Evolutionary conservation across 1,139 yeast genomes (phyloP), one percentile per base, ranked within the genome.

Genomic region (Suhomyces kunorum): DNA sequence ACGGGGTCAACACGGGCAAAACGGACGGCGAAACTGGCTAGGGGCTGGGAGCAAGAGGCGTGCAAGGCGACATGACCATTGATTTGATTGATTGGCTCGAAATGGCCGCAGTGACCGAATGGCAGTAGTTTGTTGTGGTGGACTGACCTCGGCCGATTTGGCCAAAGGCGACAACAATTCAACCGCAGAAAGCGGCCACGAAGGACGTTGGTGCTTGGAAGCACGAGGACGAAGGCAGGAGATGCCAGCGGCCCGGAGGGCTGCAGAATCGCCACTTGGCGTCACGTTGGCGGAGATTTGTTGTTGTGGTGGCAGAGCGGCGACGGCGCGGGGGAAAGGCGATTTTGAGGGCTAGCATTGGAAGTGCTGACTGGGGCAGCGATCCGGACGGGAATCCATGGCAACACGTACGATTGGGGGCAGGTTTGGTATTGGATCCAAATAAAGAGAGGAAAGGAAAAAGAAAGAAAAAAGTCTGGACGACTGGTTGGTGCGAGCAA

Each of bases 391-490:
- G 15, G 33, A 20, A 23, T 20, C 17, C 9, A 8, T 22, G 31
- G 26, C 18, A 16, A 40, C 32, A 40, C 43, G 27, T 40, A 40
- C 43, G 40, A 36, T 40, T 40, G 43, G 35, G 36, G 43, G 36
- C 36, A 40, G 35, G 43, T 36, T 36, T 37, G 43, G 34, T 40
- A 22, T 35, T 31, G 22, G 34, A 40, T 36, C 43, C 38, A 36
- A 32, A 27, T 34, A 36, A 36, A 36, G 35, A 36, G 35, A 26
- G 34, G 26, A 16, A 36, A 36, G 31, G 36, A 36, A 40, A 40
- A 40, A 36, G 43, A 40, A 40, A 40, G 43, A 34, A 40, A 40
- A 39, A 40, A 40, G 40, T 36, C 35, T 36, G 35, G 43, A 39
- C 42, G 42, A 34, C 33, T 31, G 42, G 34, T 32, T 27, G 36